Conservation (phyloP, 1,139 yeast species). For the Barnettozyma hawaiiensis region DNA sequence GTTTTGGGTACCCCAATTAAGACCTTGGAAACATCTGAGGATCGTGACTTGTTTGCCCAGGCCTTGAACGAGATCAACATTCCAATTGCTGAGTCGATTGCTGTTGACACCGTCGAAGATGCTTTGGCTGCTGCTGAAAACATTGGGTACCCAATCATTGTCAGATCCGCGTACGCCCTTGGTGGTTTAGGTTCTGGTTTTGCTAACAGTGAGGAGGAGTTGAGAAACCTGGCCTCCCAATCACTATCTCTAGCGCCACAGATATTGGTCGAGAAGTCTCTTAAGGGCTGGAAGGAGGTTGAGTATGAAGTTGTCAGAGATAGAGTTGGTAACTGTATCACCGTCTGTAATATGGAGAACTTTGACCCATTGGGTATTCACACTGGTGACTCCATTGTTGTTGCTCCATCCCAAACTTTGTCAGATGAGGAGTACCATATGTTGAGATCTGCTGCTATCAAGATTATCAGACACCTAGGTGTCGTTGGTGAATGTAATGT, state of each 20-base stretch:
- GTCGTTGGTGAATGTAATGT: constrained; percentile 99
- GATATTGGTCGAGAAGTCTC: constrained; percentile 90
- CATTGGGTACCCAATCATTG: constrained; percentile 94
- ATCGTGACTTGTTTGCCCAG: constrained; percentile 91
- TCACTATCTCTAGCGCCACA: constrained; percentile 90
- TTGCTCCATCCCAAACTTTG: constrained; percentile 96
- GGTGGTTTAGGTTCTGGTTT: constrained; percentile 99
- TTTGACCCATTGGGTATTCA: constrained; percentile 97
- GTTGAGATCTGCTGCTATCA: constrained; percentile 96
- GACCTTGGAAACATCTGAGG: constrained; percentile 94
- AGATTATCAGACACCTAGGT: constrained; percentile 94
- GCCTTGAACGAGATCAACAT: constrained; percentile 91
- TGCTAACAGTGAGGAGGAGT: constrained; percentile 76
- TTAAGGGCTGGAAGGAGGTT: constrained; percentile 98
- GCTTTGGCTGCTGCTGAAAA: constrained; percentile 81
- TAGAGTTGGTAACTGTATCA: constrained; percentile 92
- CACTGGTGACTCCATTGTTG: constrained; percentile 98
- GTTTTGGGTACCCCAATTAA: constrained; percentile 96
- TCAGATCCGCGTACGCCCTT: constrained; percentile 93
- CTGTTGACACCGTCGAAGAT: constrained; percentile 89
- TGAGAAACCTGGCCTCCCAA: constrained; percentile 81
- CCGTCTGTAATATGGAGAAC: constrained; percentile 99
- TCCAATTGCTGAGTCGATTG: constrained; percentile 94
- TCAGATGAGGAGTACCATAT: constrained; percentile 97
- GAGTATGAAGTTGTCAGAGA: constrained; percentile 99